Conservation (phyloP, 176 grass and related monocot genomes). For the Pontederia paniculata region DNA sequence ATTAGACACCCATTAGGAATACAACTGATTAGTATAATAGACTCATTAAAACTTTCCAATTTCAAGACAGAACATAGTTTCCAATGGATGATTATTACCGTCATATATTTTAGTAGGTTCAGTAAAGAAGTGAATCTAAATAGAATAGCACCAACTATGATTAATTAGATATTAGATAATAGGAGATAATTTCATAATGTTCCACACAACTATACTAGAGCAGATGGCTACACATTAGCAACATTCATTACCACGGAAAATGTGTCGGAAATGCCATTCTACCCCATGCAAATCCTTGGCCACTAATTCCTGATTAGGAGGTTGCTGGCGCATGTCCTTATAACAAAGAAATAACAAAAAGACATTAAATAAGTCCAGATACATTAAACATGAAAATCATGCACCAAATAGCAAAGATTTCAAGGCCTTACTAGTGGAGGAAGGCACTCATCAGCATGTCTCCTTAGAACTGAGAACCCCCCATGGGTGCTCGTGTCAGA, state of each 20-base stretch:
- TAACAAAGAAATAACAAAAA: slow-evolving; percentile 1
- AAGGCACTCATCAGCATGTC: slow-evolving; percentile 84
- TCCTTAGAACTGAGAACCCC: slow-evolving; percentile 84
- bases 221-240: not conserved
- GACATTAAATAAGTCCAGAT: not conserved
- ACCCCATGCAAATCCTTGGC: slow-evolving; percentile 80
- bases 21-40: too few relatives aligned
- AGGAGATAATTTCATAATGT: not conserved
- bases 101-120: too few relatives aligned
- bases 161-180: not conserved
- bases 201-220: not conserved
- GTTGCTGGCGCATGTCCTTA: slow-evolving; percentile 81
- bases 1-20: too few relatives aligned
- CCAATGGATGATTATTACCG: too few relatives aligned
- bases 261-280: slow-evolving; percentile 94
- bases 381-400: not conserved
- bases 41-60: too few relatives aligned
- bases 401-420: slow-evolving; percentile 12
- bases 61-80: too few relatives aligned
- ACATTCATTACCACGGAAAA: slow-evolving; percentile 66
- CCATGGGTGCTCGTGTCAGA: slow-evolving; percentile 95
- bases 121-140: too few relatives aligned
- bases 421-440: slow-evolving; percentile 45
- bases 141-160: not conserved
- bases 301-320: slow-evolving; percentile 67